Base-by-base conservation (phyloP, 805 yeast species). In the Schwanniomyces sp. region DNA sequence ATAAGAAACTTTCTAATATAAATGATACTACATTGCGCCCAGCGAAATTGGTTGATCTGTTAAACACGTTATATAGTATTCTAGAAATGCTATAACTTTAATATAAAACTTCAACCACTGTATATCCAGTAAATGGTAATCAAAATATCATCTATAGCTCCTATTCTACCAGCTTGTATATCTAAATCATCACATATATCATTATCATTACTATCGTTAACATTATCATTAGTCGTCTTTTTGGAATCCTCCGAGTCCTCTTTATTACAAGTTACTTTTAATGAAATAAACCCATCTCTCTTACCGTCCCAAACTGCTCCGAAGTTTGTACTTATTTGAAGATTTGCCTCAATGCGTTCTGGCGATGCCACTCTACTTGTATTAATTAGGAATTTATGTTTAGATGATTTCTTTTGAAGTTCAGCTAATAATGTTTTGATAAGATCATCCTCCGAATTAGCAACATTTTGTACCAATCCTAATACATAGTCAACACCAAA, bases 261-360 rank as follows among this genome's bases (percentile, higher is more conserved):
- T 25, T 16, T 51, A n/a, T 53, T 58, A 7, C 50, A 32, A 6
- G 55, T 52, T 11, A 73, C 47, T 43, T 64, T 65, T 17, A 76
- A 47, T 21, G 70, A 70, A 10, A 75, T 63, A 29, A 71, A 64
- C 2, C 88, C 88, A 60, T 84, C 90, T 40, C 70, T 80, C 10
- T 66, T 63, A 7, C 67, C 57, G 51, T 82, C 82, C 87, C 88
- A 84, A 4, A 75, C 65, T 0, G 84, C 76, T 9, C 84, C 85
- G 41, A 80, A 67, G 5, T 70, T 62, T 8, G 75, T 65, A 2
- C 63, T 52, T 16, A 75, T 52, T 9, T 41, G 41, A 37, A 64
- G 47, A 21, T 58, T 57, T 4, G 59, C 55, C 17, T 64, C 58
- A 1, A 53, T 52, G 10, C 52, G 48, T 9, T 55, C 56, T 5